Base-by-base conservation (phyloP, 371 early-diverging fungal species). In the Capillidium heterosporum region DNA sequence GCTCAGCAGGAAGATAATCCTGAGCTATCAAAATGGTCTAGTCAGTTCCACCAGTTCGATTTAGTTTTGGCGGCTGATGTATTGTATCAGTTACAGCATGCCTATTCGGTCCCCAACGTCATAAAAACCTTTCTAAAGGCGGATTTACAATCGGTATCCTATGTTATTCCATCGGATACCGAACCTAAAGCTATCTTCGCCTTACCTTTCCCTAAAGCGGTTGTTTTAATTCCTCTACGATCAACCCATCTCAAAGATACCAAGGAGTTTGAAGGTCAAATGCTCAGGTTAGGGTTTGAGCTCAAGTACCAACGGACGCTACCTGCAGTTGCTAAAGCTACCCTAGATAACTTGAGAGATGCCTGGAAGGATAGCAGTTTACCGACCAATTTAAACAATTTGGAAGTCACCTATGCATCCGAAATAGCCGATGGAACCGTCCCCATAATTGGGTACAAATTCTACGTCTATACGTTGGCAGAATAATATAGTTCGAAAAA, bases 11-110 rank as follows among this genome's bases (percentile, higher is more conserved):
- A 40, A 13, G n/a, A 13, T 40, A 40, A 10, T 40, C 13, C 40
- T 13, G 40, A 40, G 10, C 10, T 40, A 13, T 13, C n/a, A 40
- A 40, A 40, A 13, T 13, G n/a, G 13, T 10, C 10, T n/a, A 40
- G 40, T 40, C 13, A 40, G 10, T 13, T n/a, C n/a, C n/a, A 13
- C n/a, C 10, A 40, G 40, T 40, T 40, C n/a, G 40, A 40, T 40
- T 40, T 31, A 15, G 26, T 53, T 29, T 53, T 23, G 7, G 53
- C 53, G 4, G 17, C 53, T 7, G 53, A 53, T 53, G 53, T 53
- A 10, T 39, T 53, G n/a, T 53, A 53, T 40, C 53, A 53, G 19
- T 26, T 53, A 5, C 32, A 26, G 23, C 53, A 53, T 40, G 53
- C 53, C 15, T 35, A 32, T 32, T 53, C 53, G 8, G 32, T 53